Evolutionary conservation across 2,329 filamentous ascomycete species (phyloP).

Genomic region (Scortechinia acanthostroma): DNA sequence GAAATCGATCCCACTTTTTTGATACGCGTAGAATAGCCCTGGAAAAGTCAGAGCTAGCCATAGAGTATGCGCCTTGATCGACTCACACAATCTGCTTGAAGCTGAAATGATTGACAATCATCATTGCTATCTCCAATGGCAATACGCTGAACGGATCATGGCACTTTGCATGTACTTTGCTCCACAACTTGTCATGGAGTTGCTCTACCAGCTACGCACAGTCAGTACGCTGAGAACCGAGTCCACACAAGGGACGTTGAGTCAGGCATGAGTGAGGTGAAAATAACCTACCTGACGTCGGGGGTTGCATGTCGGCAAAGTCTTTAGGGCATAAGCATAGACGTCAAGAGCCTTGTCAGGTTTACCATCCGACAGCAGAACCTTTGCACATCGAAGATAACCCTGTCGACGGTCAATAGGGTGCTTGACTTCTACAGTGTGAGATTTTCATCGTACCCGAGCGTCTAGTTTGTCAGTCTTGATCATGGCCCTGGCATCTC

Average conservation of each 20-base stretch:
- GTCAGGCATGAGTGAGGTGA: no score
- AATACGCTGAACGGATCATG: slow-evolving; percentile 40
- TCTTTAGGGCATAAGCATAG: neutral
- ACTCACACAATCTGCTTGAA: slow-evolving; percentile 39
- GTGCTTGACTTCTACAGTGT: neutral
- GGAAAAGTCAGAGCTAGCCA: slow-evolving; percentile 3
- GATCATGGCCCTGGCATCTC: slow-evolving; percentile 50
- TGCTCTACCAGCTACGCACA: slow-evolving; percentile 27
- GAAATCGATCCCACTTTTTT: slow-evolving; percentile 41
- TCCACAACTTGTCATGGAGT: slow-evolving; percentile 33
- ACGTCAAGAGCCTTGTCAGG: neutral
- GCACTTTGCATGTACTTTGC: slow-evolving; percentile 15
- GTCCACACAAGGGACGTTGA: slow-evolving; percentile 10
- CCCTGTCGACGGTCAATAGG: slow-evolving; percentile 29
- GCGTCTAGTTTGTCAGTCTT: slow-evolving; percentile 36
- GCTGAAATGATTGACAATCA: slow-evolving; percentile 39
- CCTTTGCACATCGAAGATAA: neutral
- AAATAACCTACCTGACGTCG: slow-evolving; percentile 20
- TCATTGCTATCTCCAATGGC: slow-evolving; percentile 41
- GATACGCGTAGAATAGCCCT: slow-evolving; percentile 42
- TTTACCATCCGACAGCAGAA: neutral
- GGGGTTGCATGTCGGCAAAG: slow-evolving; percentile 12
- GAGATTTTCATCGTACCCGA: slow-evolving; percentile 25
- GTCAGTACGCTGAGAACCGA: neutral
- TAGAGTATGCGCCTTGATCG: slow-evolving; percentile 1